Percentiles rank a stretch among this genome's conserved stretches.
phyloP scores from a whole-genome alignment of 768 basidiomycete genomes.

The Podaxis mareebaensis region DNA sequence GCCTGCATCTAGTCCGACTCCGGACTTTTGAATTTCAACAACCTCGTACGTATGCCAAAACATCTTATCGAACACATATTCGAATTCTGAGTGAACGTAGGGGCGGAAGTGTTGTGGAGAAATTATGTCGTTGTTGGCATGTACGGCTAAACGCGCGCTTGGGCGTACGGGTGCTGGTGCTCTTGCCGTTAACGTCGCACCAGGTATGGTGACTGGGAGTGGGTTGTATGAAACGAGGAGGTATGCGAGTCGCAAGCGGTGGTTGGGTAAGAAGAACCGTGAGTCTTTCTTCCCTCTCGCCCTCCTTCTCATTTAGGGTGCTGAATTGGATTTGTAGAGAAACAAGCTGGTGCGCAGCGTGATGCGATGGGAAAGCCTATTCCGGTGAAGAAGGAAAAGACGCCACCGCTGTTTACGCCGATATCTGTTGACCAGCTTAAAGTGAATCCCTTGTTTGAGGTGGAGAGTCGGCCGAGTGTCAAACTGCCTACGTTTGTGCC shows the following conservation, averaged over 20 bases:
- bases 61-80: too few relatives aligned
- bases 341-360: neutral
- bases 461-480: neutral
- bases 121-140: constrained; percentile 5
- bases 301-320: neutral
- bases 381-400: constrained; percentile 3
- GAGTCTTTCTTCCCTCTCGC: neutral
- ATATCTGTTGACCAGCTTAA: constrained; percentile 12
- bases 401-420: constrained; percentile 15
- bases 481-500: constrained; percentile 12
- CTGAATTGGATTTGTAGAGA: neutral
- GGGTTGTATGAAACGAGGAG: neutral
- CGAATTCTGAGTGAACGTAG: too few relatives aligned
- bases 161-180: neutral
- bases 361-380: constrained; percentile 10
- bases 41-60: too few relatives aligned
- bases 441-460: constrained; percentile 3
- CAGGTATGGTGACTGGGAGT: neutral
- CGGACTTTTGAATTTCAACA: too few relatives aligned
- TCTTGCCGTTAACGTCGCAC: neutral
- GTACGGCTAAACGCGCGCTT: neutral
- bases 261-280: neutral
- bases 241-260: constrained; percentile 7
- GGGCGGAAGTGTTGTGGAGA: too few relatives aligned
- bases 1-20: too few relatives aligned